These are phyloP conservation scores for Nepenthes alata DNA, from an alignment of 179 eudicot species.

Conservation along the genomic window DNA sequence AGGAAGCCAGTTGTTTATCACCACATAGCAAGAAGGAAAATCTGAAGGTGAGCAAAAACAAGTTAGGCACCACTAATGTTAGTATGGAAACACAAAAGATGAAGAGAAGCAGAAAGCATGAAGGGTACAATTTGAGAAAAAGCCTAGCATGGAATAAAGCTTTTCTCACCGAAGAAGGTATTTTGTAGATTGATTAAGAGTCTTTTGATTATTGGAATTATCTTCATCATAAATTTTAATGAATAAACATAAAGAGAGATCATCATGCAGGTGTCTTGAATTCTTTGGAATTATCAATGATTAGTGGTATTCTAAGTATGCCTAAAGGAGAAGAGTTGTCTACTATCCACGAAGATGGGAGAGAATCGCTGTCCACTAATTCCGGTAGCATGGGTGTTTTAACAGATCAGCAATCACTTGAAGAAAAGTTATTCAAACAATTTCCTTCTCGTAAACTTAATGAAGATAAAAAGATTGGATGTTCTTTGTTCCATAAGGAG, in stretches of 20 bases:
- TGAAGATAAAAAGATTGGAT: constrained; percentile 10
- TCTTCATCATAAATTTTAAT: not conserved
- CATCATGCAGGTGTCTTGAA: constrained; percentile 56
- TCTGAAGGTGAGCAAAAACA: constrained; percentile 20
- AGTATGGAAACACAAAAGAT: constrained; percentile 54
- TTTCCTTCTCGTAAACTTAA: constrained; percentile 8
- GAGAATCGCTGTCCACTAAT: constrained; percentile 9
- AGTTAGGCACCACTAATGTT: constrained; percentile 29
- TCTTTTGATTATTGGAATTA: constrained; percentile 1
- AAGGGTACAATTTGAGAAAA: constrained; percentile 65
- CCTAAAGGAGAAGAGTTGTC: constrained; percentile 27
- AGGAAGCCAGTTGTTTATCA: constrained; percentile 20
- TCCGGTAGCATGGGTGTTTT: constrained; percentile 10
- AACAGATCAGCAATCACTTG: constrained; percentile 13
- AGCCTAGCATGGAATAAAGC: constrained; percentile 96
- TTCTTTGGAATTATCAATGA: constrained; percentile 57
- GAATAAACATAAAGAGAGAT: constrained; percentile 9
- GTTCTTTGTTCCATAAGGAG: constrained; percentile 6
- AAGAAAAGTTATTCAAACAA: constrained; percentile 19
- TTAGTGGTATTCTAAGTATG: constrained; percentile 33
- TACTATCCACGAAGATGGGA: constrained; percentile 31
- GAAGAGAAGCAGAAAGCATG: constrained; percentile 63
- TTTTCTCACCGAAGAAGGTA: constrained; percentile 87
- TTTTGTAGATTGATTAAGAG: not conserved
- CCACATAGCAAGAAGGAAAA: constrained; percentile 52